These are phyloP conservation scores for Arbutus unedo DNA, from an alignment of 148 eudicot species.

Conservation along the genomic window DNA sequence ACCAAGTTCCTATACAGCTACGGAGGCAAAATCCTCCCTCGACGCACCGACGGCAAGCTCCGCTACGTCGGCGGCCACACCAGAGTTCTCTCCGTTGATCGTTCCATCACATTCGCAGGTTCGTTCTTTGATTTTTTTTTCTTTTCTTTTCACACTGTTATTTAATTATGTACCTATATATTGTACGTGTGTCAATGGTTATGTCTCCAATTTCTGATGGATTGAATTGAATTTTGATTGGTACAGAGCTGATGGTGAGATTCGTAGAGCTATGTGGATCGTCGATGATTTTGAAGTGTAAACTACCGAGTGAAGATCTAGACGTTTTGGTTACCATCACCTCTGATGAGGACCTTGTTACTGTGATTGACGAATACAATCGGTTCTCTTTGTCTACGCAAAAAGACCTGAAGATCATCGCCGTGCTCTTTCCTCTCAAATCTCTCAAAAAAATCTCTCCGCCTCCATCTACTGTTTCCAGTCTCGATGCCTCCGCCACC, in stretches of 20 bases:
- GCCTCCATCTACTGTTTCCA: slow-evolving; percentile 21
- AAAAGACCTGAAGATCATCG: slow-evolving; percentile 42
- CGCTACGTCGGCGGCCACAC: slow-evolving; percentile 87
- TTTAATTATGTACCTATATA: neutral
- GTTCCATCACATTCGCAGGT: slow-evolving; percentile 67
- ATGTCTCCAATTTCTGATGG: neutral
- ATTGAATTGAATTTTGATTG: neutral
- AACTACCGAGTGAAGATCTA: slow-evolving; percentile 69
- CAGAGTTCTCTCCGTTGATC: slow-evolving; percentile 65
- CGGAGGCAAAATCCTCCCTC: slow-evolving; percentile 84
- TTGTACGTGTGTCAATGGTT: neutral
- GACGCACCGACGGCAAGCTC: slow-evolving; percentile 73
- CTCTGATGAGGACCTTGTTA: slow-evolving; percentile 61
- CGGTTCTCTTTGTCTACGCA: slow-evolving; percentile 11
- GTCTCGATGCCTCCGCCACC: neutral
- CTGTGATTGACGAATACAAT: slow-evolving; percentile 63
- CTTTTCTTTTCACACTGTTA: too few species aligned
- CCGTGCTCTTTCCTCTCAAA: slow-evolving; percentile 40
- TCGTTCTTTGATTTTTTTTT: slow-evolving; percentile 10
- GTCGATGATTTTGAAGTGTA: slow-evolving; percentile 46
- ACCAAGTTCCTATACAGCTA: slow-evolving; percentile 81
- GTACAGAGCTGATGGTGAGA: slow-evolving; percentile 32
- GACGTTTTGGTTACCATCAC: slow-evolving; percentile 61
- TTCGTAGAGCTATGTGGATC: slow-evolving; percentile 51
- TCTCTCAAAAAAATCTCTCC: slow-evolving; percentile 27